Evolutionary conservation across 371 early-diverging fungal species (phyloP), one percentile per base, ranked within the genome.

Genomic region (Quaeritorhiza haematococci): DNA sequence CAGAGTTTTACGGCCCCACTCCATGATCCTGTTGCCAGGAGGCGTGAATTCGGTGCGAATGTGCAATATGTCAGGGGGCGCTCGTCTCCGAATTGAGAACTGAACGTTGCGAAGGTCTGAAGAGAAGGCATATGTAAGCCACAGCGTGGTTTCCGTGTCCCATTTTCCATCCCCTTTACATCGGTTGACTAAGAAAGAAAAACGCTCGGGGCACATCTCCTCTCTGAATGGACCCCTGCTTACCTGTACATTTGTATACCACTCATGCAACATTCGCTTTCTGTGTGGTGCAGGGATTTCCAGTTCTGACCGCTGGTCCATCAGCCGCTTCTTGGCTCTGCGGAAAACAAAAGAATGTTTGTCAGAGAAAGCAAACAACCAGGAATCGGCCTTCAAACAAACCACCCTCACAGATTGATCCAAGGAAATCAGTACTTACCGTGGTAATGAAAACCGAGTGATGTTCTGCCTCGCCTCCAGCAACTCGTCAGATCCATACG

Each of bases 11-110:
- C 78, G 5, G 82, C 61, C 0, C 97, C 97, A 15, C 88, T 83
- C 86, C 90, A 93, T 5, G 93, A 82, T 5, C 87, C 92, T 6
- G 92, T 93, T 3, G 89, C 87, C 23, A 96, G 58, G 30, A 82
- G 55, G 15, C 82, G 69, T 2, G 88, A 84, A 64, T 94, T 84
- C 5, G 92, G 94, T 13, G 93, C 78, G 62, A 96, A 93, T 0
- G 77, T 56, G 54, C 84, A 84, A 62, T 83, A 87, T 23, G 91
- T 74, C 10, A 92, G 70, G 6, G 95, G 93, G 38, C 96, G 83
- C n/a, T 88, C 88, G 62, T 95, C 96, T 8, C 90, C 93, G 42
- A 93, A 80, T 63, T 95, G 94, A 17, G 94, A 91, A 19, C 86
- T 79, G 58, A 82, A 82, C 35, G 84, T 86, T 24, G 83, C 74